These are phyloP conservation scores for Boletellus ananiceps DNA, from an alignment of 768 basidiomycete genomes.

Conservation along the genomic window DNA sequence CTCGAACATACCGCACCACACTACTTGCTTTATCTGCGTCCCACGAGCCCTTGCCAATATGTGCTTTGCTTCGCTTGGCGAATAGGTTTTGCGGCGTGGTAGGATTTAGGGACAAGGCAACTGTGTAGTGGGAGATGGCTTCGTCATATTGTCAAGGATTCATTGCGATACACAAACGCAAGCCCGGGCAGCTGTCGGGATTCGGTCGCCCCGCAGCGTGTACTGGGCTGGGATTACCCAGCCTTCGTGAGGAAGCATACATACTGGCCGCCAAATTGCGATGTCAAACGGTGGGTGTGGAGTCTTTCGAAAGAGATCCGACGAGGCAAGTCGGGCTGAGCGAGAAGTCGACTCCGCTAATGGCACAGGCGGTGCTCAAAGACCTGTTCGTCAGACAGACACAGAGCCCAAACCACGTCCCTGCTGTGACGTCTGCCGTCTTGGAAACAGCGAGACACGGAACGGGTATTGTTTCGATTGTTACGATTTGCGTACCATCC, in stretches of 20 bases:
- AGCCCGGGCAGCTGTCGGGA: not conserved
- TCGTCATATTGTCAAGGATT: not conserved
- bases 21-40: not conserved
- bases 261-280: not conserved
- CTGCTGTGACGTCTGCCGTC: constrained; percentile 2
- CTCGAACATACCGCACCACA: not conserved
- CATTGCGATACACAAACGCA: not conserved
- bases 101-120: constrained; percentile 1
- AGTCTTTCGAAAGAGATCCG: not conserved
- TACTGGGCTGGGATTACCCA: not conserved
- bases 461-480: not conserved
- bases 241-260: not conserved
- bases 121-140: constrained; percentile 7
- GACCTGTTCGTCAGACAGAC: not conserved
- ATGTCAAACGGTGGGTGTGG: not conserved
- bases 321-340: not conserved
- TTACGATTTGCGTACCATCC: not conserved
- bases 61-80: constrained; percentile 8
- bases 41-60: not conserved
- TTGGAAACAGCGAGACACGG: not conserved
- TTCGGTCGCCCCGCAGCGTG: not conserved
- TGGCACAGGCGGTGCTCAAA: no score
- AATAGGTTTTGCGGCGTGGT: not conserved
- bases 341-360: constrained; percentile 3
- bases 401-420: not conserved